Conservation (phyloP, 2,329 filamentous ascomycete genomes). For the Ophiostoma montium region DNA sequence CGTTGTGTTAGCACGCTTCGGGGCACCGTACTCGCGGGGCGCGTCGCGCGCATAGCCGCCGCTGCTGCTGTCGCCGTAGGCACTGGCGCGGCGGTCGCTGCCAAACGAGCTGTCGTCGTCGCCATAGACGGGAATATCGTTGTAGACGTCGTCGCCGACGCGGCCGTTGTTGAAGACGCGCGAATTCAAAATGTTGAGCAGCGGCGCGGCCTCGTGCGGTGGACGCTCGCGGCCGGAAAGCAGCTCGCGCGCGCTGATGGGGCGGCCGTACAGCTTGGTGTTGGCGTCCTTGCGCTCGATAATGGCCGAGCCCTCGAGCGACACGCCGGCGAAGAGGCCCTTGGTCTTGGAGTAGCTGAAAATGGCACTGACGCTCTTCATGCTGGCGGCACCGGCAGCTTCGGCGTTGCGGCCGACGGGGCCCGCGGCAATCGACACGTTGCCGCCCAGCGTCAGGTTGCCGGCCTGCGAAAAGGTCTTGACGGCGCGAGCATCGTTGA, state of each 20-base stretch:
- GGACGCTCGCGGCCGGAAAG: slow-evolving; percentile 64
- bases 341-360: slow-evolving; percentile 99
- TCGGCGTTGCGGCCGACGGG: slow-evolving; percentile 91
- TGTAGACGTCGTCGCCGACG: slow-evolving; percentile 58
- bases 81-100: slow-evolving; percentile 33
- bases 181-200: slow-evolving; percentile 75
- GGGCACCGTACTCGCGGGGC: neutral
- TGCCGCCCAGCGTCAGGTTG: slow-evolving; percentile 83
- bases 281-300: slow-evolving; percentile 95
- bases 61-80: slow-evolving; percentile 51
- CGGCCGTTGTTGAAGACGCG: slow-evolving; percentile 57
- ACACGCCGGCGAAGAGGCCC: slow-evolving; percentile 90
- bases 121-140: slow-evolving; percentile 83
- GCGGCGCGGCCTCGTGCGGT: slow-evolving; percentile 67
- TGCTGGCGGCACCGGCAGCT: slow-evolving; percentile 82
- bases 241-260: slow-evolving; percentile 68
- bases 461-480: slow-evolving; percentile 89
- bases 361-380: slow-evolving; percentile 77
- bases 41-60: slow-evolving; percentile 20
- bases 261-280: slow-evolving; percentile 81
- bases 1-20: slow-evolving; percentile 17
- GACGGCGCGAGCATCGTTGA: slow-evolving; percentile 82
- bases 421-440: slow-evolving; percentile 89
- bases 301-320: slow-evolving; percentile 81
- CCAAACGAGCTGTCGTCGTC: slow-evolving; percentile 73